These are phyloP conservation scores for Apiotrichum gracile DNA, from an alignment of 1,284 basidiomycete species.

Conservation along the genomic window DNA sequence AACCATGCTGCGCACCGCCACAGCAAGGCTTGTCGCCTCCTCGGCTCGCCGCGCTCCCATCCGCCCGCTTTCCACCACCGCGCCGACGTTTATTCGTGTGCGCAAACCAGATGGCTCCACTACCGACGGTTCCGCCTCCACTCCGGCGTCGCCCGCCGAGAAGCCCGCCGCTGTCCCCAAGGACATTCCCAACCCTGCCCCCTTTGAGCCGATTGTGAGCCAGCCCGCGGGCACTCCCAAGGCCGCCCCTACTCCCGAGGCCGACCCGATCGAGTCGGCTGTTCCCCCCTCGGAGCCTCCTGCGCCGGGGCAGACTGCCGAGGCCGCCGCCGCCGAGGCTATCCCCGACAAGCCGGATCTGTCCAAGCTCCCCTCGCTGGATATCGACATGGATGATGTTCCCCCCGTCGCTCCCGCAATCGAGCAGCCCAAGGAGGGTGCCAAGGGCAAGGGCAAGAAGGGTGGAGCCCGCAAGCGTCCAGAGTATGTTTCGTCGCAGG, in stretches of 20 bases:
- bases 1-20: slow-evolving; percentile 12
- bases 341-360: slow-evolving; percentile 29
- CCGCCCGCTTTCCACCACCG: slow-evolving; percentile 10
- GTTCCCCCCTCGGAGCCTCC: slow-evolving; percentile 18
- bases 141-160: slow-evolving; percentile 22
- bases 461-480: slow-evolving; percentile 26
- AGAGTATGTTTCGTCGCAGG: slow-evolving; percentile 57
- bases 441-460: slow-evolving; percentile 16
- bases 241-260: neutral
- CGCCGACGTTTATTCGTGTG: slow-evolving; percentile 11
- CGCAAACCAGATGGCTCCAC: slow-evolving; percentile 15
- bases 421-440: slow-evolving; percentile 26
- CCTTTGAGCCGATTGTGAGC: slow-evolving; percentile 25
- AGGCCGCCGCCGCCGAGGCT: slow-evolving; percentile 3
- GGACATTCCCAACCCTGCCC: slow-evolving; percentile 16
- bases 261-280: slow-evolving; percentile 1
- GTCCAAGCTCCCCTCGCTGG: slow-evolving; percentile 44
- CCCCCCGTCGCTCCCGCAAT: slow-evolving; percentile 16
- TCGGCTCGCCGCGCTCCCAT: neutral
- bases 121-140: too few species aligned
- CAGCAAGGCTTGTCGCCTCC: slow-evolving; percentile 7
- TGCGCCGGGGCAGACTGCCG: slow-evolving; percentile 3
- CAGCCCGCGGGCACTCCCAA: neutral
- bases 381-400: slow-evolving; percentile 41
- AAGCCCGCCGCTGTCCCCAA: slow-evolving; percentile 25